phyloP scores from a whole-genome alignment of 805 yeast species.

The Cyberlindnera euphorbiae region DNA sequence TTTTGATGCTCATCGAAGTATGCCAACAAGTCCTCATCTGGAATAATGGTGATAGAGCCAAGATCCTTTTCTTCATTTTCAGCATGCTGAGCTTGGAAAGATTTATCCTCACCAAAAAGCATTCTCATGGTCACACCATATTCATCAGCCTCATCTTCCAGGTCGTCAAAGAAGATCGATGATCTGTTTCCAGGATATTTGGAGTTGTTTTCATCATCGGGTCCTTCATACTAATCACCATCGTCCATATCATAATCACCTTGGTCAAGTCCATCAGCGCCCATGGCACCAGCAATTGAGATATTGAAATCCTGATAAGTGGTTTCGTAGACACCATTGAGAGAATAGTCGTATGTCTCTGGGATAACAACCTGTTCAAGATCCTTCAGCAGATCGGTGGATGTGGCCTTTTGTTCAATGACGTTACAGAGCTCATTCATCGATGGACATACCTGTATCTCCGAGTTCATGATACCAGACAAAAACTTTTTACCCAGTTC shows the following conservation, averaged over 20 bases:
- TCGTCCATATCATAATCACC: conserved; percentile 15
- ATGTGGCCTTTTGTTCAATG: conserved; percentile 14
- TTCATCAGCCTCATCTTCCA: conserved; percentile 24
- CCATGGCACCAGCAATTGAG: conserved; percentile 14
- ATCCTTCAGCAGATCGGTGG: conserved; percentile 13
- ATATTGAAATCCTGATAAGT: conserved; percentile 16
- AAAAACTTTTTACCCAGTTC: conserved; percentile 15
- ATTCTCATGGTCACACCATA: conserved; percentile 25
- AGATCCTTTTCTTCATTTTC: conserved; percentile 21
- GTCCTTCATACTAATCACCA: background rate
- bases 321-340: conserved; percentile 11
- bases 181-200: conserved; percentile 24
- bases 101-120: conserved; percentile 20
- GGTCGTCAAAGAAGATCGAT: conserved; percentile 25
- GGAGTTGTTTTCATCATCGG: conserved; percentile 13
- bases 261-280: conserved; percentile 23
- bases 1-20: conserved; percentile 73
- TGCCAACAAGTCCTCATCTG: conserved; percentile 66
- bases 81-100: conserved; percentile 20
- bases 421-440: conserved; percentile 17
- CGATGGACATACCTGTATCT: conserved; percentile 17
- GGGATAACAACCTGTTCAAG: conserved; percentile 17
- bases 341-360: conserved; percentile 6
- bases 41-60: conserved; percentile 27
- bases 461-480: background rate